A percentile compares a stretch with the other conserved stretches of the same genome.
phyloP scores from a whole-genome alignment of 768 basidiomycete genomes.

The Rossbeevera mucosa region DNA sequence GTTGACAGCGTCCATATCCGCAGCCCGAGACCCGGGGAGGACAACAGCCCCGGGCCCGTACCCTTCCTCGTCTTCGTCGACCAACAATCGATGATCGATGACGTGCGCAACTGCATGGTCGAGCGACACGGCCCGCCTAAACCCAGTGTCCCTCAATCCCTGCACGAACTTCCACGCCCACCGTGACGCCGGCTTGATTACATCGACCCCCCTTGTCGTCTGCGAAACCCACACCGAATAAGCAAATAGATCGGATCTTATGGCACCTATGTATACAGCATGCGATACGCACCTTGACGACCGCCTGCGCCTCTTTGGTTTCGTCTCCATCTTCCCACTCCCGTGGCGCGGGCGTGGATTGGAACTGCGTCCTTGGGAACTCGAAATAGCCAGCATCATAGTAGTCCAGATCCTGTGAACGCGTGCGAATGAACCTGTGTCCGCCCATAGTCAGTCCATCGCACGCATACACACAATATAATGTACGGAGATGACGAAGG shows the following conservation, averaged over 20 bases:
- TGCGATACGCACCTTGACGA: slow-evolving; percentile 6
- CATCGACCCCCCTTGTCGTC: background rate
- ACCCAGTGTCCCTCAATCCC: slow-evolving; percentile 1
- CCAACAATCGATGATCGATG: background rate
- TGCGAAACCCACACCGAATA: background rate
- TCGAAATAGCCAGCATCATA: background rate
- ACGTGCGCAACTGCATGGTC: slow-evolving; percentile 1
- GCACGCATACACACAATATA: background rate
- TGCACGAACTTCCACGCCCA: background rate
- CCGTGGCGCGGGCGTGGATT: too few relatives aligned
- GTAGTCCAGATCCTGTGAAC: background rate
- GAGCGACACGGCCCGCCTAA: background rate
- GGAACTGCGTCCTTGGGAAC: background rate
- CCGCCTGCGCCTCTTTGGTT: background rate
- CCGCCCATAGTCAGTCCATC: background rate
- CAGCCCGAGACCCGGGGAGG: background rate
- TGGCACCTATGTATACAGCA: background rate
- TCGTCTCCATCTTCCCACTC: too few relatives aligned
- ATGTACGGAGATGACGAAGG: background rate
- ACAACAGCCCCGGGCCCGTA: slow-evolving; percentile 1
- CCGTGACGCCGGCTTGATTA: background rate
- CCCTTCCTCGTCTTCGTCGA: background rate
- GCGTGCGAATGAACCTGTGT: background rate
- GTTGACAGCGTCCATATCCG: background rate
- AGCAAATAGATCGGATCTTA: background rate